phyloP scores from a whole-genome alignment of 805 yeast genomes.

The Torulaspora quercuum region DNA sequence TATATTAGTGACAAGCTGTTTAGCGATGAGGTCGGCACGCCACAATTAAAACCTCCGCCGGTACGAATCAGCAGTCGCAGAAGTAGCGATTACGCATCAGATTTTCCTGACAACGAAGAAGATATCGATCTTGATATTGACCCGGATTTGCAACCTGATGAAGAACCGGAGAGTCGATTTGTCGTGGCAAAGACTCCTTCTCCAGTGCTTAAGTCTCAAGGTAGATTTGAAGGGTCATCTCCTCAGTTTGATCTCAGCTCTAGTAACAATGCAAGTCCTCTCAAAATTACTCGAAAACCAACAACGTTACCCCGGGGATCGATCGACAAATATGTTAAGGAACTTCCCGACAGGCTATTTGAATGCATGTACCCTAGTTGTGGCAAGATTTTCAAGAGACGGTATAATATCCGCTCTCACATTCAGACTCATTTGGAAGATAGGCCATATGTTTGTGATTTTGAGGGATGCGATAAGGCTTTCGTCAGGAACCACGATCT shows the following conservation, averaged over 20 bases:
- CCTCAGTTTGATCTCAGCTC: constrained; percentile 19
- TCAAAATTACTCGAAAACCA: constrained; percentile 31
- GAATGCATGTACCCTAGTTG: constrained; percentile 75
- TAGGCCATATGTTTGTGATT: constrained; percentile 78
- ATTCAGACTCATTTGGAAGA: constrained; percentile 95
- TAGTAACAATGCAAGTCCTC: constrained; percentile 20
- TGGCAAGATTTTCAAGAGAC: constrained; percentile 76
- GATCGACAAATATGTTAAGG: constrained; percentile 75
- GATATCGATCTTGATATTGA: constrained; percentile 7
- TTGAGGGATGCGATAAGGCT: constrained; percentile 64
- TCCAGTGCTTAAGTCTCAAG: constrained; percentile 43
- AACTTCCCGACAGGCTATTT: constrained; percentile 72
- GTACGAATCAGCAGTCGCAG: constrained; percentile 12
- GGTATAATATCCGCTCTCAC: constrained; percentile 91
- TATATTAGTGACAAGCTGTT: constrained; percentile 13
- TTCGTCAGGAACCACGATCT: constrained; percentile 96
- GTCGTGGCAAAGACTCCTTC: constrained; percentile 42
- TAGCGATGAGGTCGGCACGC: constrained; percentile 13
- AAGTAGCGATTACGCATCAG: constrained; percentile 13
- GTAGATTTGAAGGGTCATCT: constrained; percentile 27
- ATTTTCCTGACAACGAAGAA: constrained; percentile 10
- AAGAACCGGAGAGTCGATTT: constrained; percentile 37
- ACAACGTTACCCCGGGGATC: constrained; percentile 77
- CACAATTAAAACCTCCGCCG: constrained; percentile 20
- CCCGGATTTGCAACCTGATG: constrained; percentile 5